These are phyloP conservation scores for Potentilla sterilis DNA, from an alignment of 306 rosid genomes.

Conservation along the genomic window DNA sequence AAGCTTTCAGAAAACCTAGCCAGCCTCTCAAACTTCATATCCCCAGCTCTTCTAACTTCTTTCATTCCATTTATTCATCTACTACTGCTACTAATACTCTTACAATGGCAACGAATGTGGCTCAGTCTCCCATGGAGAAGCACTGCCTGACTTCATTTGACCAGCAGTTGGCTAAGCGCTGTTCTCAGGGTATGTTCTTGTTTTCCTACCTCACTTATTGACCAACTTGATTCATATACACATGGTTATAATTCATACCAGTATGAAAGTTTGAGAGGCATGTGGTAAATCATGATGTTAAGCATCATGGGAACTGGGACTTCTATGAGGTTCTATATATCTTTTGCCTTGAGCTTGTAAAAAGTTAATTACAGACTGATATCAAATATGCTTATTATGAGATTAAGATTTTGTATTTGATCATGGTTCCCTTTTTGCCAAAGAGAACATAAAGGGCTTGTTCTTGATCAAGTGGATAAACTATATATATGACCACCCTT, in stretches of 20 bases:
- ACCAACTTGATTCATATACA: background rate
- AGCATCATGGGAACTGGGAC: slow-evolving; percentile 7
- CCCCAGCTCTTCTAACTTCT: background rate
- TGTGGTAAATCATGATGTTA: slow-evolving; percentile 19
- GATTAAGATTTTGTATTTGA: slow-evolving; percentile 31
- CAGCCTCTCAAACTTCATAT: background rate
- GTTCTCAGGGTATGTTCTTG: slow-evolving; percentile 54
- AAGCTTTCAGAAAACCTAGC: slow-evolving; percentile 8
- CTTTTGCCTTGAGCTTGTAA: slow-evolving; percentile 11
- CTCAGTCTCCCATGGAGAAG: slow-evolving; percentile 41
- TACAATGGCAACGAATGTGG: slow-evolving; percentile 60
- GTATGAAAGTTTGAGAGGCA: background rate
- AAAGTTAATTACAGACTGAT: background rate
- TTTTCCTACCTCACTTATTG: slow-evolving; percentile 7
- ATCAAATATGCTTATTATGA: slow-evolving; percentile 13
- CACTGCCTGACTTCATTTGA: slow-evolving; percentile 46
- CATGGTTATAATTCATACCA: background rate
- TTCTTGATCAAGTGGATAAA: slow-evolving; percentile 17
- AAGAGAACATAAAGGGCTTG: slow-evolving; percentile 4
- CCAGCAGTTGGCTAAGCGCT: slow-evolving; percentile 79
- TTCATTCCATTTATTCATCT: background rate
- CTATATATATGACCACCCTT: background rate
- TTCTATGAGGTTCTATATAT: background rate
- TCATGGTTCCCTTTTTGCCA: slow-evolving; percentile 11
- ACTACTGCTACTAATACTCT: background rate